Percentiles rank a stretch among this genome's conserved stretches.
phyloP scores from a whole-genome alignment of 495 filamentous ascomycete species.

The Podospora tetraspora region DNA sequence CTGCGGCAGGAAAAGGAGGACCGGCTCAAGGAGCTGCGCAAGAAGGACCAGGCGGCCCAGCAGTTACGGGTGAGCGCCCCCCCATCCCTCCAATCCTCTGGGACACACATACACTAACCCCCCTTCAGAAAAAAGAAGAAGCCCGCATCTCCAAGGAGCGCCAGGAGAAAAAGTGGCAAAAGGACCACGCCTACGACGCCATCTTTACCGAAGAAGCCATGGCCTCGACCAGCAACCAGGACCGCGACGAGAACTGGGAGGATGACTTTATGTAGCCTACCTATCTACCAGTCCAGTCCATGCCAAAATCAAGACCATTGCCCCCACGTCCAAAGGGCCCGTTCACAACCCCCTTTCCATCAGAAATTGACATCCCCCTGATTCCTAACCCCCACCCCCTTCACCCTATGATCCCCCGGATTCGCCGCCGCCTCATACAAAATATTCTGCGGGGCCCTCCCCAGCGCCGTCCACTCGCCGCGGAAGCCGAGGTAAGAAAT shows the following conservation, averaged over 20 bases:
- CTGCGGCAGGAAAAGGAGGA: conserved; percentile 74
- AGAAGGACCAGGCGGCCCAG: conserved; percentile 59
- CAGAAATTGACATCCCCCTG: conserved; percentile 42
- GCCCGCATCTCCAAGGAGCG: conserved; percentile 70
- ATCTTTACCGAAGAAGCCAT: conserved; percentile 64
- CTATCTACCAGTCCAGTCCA: neutral
- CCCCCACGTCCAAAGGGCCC: neutral
- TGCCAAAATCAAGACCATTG: neutral
- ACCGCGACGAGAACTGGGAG: conserved; percentile 54
- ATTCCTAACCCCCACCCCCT: conserved; percentile 42
- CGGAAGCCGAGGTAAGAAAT: conserved; percentile 86
- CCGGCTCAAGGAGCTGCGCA: conserved; percentile 59
- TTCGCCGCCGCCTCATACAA: conserved; percentile 93
- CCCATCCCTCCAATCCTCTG: neutral
- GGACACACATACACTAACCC: neutral
- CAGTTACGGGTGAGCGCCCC: conserved; percentile 55
- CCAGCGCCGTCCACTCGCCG: conserved; percentile 83
- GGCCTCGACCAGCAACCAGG: conserved; percentile 61
- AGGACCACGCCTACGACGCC: conserved; percentile 93
- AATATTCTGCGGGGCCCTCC: conserved; percentile 74
- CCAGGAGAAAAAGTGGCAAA: conserved; percentile 84
- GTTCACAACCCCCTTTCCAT: conserved; percentile 1
- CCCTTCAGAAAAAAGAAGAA: conserved; percentile 70
- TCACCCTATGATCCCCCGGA: conserved; percentile 69
- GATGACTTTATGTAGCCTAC: conserved; percentile 67